Evolutionary conservation across 2,329 filamentous ascomycete species (phyloP).

Genomic region (Botrytis sinoallii): DNA sequence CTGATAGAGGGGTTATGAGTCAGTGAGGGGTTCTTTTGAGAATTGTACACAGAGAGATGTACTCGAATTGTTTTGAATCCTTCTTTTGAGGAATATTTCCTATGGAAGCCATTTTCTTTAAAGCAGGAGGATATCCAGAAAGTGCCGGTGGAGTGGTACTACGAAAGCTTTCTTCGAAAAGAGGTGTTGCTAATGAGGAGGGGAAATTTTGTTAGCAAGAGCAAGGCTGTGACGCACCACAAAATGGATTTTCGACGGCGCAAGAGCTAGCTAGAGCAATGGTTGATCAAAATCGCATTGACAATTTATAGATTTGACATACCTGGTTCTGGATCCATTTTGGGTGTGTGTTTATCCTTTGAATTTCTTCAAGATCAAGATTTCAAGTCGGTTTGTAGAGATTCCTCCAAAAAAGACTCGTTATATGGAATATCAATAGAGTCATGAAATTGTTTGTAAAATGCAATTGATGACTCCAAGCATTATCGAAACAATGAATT

Average conservation of each 20-base stretch:
- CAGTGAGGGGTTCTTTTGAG: constrained; percentile 2
- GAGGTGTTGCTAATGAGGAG: constrained; percentile 20
- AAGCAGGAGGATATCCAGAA: constrained; percentile 31
- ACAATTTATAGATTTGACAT: neutral
- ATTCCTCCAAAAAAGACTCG: neutral
- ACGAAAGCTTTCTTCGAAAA: constrained; percentile 28
- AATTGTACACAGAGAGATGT: constrained; percentile 4
- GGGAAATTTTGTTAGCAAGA: constrained; percentile 24
- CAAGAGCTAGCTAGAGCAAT: constrained; percentile 12
- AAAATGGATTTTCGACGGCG: constrained; percentile 5
- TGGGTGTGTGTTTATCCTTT: neutral
- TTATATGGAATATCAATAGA: neutral
- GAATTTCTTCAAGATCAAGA: neutral
- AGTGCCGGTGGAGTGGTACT: constrained; percentile 36
- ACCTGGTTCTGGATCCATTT: constrained; percentile 17
- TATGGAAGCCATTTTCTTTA: constrained; percentile 35
- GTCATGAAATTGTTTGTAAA: neutral
- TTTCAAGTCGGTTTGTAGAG: neutral
- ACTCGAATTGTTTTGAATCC: constrained; percentile 34
- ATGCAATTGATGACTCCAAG: constrained; percentile 3
- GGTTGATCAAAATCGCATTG: neutral
- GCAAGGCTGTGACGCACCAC: constrained; percentile 21
- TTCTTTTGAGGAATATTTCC: constrained; percentile 30
- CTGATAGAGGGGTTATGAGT: constrained; percentile 31
- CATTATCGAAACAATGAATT: neutral